A percentile compares a stretch with the other conserved stretches of the same genome.
Evolutionary conservation across 2,329 filamentous ascomycete genomes (phyloP).

Genomic region (Aspergillus caelatus): DNA sequence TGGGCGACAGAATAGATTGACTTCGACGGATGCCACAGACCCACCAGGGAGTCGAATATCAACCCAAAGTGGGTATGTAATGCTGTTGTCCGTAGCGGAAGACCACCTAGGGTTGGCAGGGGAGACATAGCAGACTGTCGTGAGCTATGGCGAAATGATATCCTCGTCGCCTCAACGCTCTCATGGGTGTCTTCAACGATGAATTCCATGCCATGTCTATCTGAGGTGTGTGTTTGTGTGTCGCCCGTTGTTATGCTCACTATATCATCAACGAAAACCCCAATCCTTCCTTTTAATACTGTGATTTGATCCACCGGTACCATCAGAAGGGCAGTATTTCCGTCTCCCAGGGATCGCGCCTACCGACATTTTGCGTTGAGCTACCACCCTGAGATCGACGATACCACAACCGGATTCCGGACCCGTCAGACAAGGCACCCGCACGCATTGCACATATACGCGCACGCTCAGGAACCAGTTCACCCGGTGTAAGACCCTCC

Average conservation of each 20-base stretch:
- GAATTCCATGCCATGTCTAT: no score
- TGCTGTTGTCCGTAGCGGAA: background rate
- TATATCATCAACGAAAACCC: background rate
- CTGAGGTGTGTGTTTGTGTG: background rate
- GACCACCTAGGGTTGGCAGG: background rate
- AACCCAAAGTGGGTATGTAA: background rate
- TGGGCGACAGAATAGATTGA: background rate
- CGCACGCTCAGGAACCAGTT: background rate
- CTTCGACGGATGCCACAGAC: background rate
- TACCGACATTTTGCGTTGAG: background rate
- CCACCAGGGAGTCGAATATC: background rate
- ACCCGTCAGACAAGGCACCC: background rate
- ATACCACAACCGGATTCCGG: background rate
- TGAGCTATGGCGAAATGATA: background rate
- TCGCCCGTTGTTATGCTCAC: background rate
- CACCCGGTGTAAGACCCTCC: background rate
- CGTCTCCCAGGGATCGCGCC: background rate
- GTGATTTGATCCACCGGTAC: background rate
- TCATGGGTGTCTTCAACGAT: no score
- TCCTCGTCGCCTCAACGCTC: background rate
- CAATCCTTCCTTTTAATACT: background rate
- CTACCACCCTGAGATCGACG: background rate
- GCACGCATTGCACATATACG: background rate
- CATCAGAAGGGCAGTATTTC: background rate
- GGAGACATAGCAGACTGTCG: background rate